Evolutionary conservation across 164 flowering plant species (phyloP), one percentile per base, ranked within the genome.

Genomic region (Annona cherimola): DNA sequence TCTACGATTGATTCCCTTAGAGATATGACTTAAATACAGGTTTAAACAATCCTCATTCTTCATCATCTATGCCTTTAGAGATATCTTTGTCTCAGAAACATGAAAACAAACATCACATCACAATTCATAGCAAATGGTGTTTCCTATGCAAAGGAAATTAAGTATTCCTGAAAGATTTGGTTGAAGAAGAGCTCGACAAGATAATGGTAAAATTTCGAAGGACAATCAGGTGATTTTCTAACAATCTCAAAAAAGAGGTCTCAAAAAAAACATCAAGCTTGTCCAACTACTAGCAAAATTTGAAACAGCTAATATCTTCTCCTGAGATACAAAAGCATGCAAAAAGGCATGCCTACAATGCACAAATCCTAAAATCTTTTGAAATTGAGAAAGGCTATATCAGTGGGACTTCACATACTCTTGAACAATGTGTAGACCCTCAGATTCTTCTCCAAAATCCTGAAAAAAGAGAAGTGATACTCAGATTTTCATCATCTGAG

Each of bases 381-480:
- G 19, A 71, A 43, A 42, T 41, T 42, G 20, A 14, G 57, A 8
- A 14, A 14, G 3, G n/a, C 44, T 66, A 68, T 72, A 26, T 83
- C 69, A 85, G 63, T 82, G 77, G 71, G 88, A 79, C 75, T 87
- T 87, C 67, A 87, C 77, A 62, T 85, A 81, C 73, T 84, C 81
- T 76, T 84, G 86, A 35, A 87, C 86, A 42, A 86, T 76, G 70
- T 84, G 80, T 66, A 82, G 85, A 44, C 84, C 90, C 54, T 78
- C 84, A 16, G 83, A 78, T 65, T 84, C 88, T 72, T 89, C 90
- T 0, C 90, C 91, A 67, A 54, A 86, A 62, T 89, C 94, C 91
- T 89, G 81, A 65, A 73, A 60, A 65, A 73, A 60, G 45, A 42
- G 50, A 61, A 42, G 5, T 39, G 44, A 46, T 9, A 35, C 9